Percentiles rank a stretch among this genome's conserved stretches.
Evolutionary conservation across 768 basidiomycete genomes (phyloP).

Genomic region (Lentinus brumalis): DNA sequence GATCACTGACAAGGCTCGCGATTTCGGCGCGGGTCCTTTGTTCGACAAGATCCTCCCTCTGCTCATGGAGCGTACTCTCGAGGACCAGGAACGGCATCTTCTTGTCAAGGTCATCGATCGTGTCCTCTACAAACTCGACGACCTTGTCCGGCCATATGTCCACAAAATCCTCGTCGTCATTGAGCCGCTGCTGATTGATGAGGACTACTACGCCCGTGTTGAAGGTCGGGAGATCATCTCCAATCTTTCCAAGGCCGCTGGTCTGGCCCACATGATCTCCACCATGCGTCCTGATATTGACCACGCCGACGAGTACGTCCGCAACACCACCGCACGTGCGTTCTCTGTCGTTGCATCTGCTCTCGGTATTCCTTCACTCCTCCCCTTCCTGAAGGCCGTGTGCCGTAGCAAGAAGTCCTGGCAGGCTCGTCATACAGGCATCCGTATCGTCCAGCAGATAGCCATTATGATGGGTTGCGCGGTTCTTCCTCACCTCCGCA

Average conservation of each 20-base stretch:
- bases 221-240: conserved; percentile 99
- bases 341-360: conserved; percentile 99
- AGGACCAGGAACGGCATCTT: conserved; percentile 97
- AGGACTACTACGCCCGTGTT: conserved; percentile 94
- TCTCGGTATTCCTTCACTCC: conserved; percentile 94
- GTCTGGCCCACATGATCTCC: conserved; percentile 99
- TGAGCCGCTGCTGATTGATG: conserved; percentile 97
- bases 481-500: conserved; percentile 93
- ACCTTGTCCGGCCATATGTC: conserved; percentile 97
- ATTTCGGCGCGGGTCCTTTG: conserved; percentile 96
- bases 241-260: conserved; percentile 97
- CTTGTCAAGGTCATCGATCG: conserved; percentile 99
- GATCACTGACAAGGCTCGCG: conserved; percentile 98
- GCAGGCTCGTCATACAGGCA: conserved; percentile 99
- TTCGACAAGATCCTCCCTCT: conserved; percentile 99
- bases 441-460: conserved; percentile 99
- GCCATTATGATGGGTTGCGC: conserved; percentile 99
- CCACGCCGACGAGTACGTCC: conserved; percentile 98
- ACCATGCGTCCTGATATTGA: conserved; percentile 99
- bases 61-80: conserved; percentile 96
- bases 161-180: conserved; percentile 99
- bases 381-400: conserved; percentile 98
- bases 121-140: conserved; percentile 97
- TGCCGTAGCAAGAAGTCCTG: conserved; percentile 99
- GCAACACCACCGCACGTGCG: conserved; percentile 97